Percentiles rank a stretch among this genome's conserved stretches.
phyloP scores from a whole-genome alignment of 148 eudicot species.

The Cornus florida region DNA sequence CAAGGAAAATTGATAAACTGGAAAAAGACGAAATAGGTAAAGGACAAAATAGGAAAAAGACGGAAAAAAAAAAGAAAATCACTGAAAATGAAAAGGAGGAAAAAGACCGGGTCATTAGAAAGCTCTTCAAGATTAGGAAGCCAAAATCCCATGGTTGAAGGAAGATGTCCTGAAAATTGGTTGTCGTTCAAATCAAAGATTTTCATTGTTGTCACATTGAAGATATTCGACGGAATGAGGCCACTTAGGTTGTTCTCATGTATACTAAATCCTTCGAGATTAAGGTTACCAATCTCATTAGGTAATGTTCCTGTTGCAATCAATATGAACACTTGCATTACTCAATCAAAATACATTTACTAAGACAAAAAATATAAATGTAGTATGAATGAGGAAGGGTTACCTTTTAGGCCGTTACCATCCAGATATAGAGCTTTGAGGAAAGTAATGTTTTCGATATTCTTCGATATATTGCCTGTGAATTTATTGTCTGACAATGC shows the following conservation, averaged over 20 bases:
- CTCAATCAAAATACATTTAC: neutral
- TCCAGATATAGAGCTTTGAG: neutral
- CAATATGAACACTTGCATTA: neutral
- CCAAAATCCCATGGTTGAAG: neutral
- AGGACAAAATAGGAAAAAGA: no score
- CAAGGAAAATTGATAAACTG: no score
- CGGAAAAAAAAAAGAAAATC: no score
- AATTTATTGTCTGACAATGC: slow-evolving; percentile 5
- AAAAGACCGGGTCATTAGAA: no score
- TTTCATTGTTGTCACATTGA: slow-evolving; percentile 8
- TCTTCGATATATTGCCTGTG: neutral
- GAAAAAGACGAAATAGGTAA: no score
- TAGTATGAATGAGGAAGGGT: neutral
- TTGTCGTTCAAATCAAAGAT: neutral
- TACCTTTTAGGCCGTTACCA: slow-evolving; percentile 5
- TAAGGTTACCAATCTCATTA: slow-evolving; percentile 8
- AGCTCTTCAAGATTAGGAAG: slow-evolving; percentile 18
- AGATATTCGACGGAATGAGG: slow-evolving; percentile 10
- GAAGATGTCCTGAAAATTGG: slow-evolving; percentile 16
- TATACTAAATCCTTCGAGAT: slow-evolving; percentile 1
- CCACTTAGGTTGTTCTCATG: neutral
- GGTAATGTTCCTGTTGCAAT: slow-evolving; percentile 6
- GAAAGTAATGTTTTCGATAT: neutral
- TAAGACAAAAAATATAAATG: no score
- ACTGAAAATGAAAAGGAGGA: no score